phyloP scores from a whole-genome alignment of 2,329 filamentous ascomycete species.

The Aspergillus awamori region DNA sequence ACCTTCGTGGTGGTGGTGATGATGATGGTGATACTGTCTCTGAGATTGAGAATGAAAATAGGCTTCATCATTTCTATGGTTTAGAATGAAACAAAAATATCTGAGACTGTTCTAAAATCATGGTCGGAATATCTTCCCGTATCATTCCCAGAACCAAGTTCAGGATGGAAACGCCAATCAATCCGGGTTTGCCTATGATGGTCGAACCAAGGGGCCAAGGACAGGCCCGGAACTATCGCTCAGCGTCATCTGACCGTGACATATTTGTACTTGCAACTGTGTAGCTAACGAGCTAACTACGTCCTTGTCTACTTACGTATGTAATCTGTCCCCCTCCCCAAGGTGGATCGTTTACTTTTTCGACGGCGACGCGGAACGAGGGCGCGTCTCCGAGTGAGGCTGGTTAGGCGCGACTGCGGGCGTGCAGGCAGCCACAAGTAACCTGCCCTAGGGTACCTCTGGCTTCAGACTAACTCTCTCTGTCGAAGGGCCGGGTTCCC shows the following conservation, averaged over 20 bases:
- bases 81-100: neutral
- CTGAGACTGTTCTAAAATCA: neutral
- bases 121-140: neutral
- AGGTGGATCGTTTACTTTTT: conserved; percentile 9
- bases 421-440: conserved; percentile 24
- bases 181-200: neutral
- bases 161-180: neutral
- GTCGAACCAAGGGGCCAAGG: neutral
- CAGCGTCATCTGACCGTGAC: conserved; percentile 20
- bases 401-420: conserved; percentile 24
- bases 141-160: neutral
- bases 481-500: conserved; percentile 13
- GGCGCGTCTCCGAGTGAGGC: conserved; percentile 31
- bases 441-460: conserved; percentile 10
- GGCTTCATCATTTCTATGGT: neutral
- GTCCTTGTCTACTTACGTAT: neutral
- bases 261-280: neutral
- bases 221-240: conserved; percentile 1
- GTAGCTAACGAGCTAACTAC: too few species aligned
- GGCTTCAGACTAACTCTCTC: conserved; percentile 14
- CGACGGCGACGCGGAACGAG: conserved; percentile 24
- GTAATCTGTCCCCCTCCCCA: conserved; percentile 1
- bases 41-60: neutral
- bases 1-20: conserved; percentile 3
- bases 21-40: neutral